Base-by-base conservation (phyloP, 805 yeast species). In the Starmerella stellata region DNA sequence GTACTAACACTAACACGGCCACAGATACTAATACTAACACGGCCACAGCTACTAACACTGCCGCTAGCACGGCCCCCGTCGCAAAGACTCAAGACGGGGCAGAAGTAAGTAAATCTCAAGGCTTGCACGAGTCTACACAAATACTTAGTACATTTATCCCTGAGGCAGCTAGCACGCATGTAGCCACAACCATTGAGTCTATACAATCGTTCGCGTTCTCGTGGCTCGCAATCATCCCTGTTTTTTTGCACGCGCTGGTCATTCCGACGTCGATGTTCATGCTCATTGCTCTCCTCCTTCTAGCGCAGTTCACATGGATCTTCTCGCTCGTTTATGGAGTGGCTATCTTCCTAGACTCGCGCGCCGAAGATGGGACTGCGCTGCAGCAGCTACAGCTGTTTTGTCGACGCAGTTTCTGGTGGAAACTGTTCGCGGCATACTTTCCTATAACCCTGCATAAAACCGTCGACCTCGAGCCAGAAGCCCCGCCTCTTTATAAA, bases 381-480 rank as follows among this genome's bases (percentile, higher is more conserved):
- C 66, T 69, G 1, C 58, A 66, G 38, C 58, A 92, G 29, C 63
- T 66, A 32, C 73, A 78, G 3, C 55, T 58, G 1, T 64, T 68
- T 62, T 62, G 80, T 53, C 68, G 81, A 44, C 65, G 68, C 23
- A 51, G 71, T 27, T 50, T 59, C 5, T 46, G 79, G 16, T 87
- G 90, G 82, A 70, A 65, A 43, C 68, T 73, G 57, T 83, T 78
- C 54, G 74, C 75, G 34, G 61, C 66, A 34, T 90, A 82, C 58
- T 90, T 78, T 59, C 96, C 96, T 0, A 71, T 90, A 17, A 57
- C 56, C 0, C 60, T 83, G 11, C 77, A 73, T 56, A 78, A 76
- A 52, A 66, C 87, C 0, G 63, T 62, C 2, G 78, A 75, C 14
- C 60, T 85, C 38, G 69, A 69, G 44, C 95, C 95, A 2, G 76